Percentiles rank a stretch among this genome's conserved stretches.
Evolutionary conservation across 2,329 filamentous ascomycete species (phyloP).

Genomic region (Helminthosporium solani): DNA sequence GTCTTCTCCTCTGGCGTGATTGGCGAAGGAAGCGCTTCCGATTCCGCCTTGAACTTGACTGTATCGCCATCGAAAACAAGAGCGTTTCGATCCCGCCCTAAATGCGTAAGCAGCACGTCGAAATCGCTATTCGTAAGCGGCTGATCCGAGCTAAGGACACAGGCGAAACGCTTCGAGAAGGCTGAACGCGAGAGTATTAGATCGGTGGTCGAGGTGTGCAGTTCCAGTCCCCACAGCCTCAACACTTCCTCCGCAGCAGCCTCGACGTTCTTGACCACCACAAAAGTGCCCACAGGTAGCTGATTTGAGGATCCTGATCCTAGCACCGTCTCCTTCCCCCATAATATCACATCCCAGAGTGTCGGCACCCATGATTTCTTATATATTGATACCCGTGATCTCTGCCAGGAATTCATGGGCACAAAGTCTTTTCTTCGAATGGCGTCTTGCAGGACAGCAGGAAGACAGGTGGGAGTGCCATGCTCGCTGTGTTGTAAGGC

Average conservation of each 20-base stretch:
- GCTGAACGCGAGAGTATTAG: constrained; percentile 38
- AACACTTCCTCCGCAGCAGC: constrained; percentile 50
- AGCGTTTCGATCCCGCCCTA: constrained; percentile 64
- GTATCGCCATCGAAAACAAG: constrained; percentile 75
- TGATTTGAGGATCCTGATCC: constrained; percentile 51
- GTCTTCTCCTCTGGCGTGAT: constrained; percentile 79
- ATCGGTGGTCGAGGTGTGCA: constrained; percentile 34
- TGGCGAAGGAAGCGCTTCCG: constrained; percentile 45
- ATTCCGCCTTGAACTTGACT: constrained; percentile 65
- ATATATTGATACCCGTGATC: constrained; percentile 69
- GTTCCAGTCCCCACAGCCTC: constrained; percentile 34
- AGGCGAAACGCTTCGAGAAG: constrained; percentile 37
- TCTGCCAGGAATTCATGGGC: constrained; percentile 67
- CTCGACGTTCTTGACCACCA: constrained; percentile 65
- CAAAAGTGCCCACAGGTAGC: constrained; percentile 63
- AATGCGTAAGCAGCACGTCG: constrained; percentile 62
- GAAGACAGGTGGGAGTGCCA: constrained; percentile 78
- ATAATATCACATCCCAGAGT: constrained; percentile 70
- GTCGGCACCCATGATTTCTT: constrained; percentile 66
- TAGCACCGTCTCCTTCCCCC: constrained; percentile 68
- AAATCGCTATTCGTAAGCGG: constrained; percentile 62
- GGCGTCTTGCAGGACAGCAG: constrained; percentile 75
- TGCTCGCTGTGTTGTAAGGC: constrained; percentile 74
- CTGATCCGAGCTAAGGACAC: constrained; percentile 25
- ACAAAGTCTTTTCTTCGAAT: constrained; percentile 69